Evolutionary conservation across 208 protist species (phyloP), one percentile per base, ranked within the genome.

Genomic region (Leishmania tropica): DNA sequence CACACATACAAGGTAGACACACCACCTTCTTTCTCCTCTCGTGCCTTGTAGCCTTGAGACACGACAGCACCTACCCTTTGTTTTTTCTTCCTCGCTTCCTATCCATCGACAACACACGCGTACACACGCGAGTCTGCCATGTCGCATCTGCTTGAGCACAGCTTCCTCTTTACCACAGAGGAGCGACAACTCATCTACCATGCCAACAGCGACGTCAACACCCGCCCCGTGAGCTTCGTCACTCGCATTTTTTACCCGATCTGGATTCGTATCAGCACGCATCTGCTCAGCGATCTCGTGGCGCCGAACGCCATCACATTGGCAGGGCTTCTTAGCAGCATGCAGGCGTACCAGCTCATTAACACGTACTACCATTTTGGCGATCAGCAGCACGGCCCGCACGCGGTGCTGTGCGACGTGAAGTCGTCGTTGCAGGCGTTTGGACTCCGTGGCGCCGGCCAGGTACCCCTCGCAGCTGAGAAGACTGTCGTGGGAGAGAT

Each of bases 271-370:
- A 86, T 98, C 68, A 94, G 87, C 81, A 56, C 48, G 10, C 77
- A 87, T 53, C 60, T 94, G 24, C 81, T 98, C 42, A 90, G 91
- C 15, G 93, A 95, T n/a, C 87, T 86, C n/a, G 94, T 98, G 24
- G 96, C 96, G 3, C 96, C 96, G 11, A 98, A 98, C 78, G 89
- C 96, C 31, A 95, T 98, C 85, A 97, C 96, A 31, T 74, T 98
- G 40, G 88, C 85, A 8, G 96, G 95, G 3, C 76, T 96, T 8
- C 81, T 98, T 28, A 92, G 89, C 80, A 90, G 87, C 28, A 86
- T 98, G 79, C 95, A 98, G 78, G 93, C 93, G 28, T 97, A 94
- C 58, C 93, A 98, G 77, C 88, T 98, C 71, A 90, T 95, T 77
- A 87, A 80, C 83, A 91, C 90, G 28, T 96, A 97, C 84, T 95